Conservation (phyloP, 1,284 basidiomycete genomes). For the Irpex sp. region DNA sequence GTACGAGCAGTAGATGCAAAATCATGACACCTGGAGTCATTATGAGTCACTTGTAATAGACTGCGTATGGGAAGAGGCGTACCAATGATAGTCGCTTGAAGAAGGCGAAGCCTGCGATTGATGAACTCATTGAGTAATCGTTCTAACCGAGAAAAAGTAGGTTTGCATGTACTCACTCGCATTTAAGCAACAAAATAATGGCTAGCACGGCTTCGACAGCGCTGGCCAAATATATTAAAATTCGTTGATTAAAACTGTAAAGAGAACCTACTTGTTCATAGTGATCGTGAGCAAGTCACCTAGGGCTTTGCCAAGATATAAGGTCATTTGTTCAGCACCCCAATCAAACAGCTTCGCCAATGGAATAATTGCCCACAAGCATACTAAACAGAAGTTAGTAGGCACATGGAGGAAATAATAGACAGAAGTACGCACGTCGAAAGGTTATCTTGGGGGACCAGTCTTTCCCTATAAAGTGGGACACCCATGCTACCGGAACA, state of each 20-base stretch:
- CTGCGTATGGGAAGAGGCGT: constrained; percentile 7
- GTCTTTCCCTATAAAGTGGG: constrained; percentile 38
- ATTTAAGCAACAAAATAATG: constrained; percentile 58
- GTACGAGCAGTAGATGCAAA: constrained; percentile 58
- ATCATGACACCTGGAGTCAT: constrained; percentile 48
- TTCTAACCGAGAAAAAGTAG: background rate
- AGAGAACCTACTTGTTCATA: constrained; percentile 50
- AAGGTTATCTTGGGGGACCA: constrained; percentile 21
- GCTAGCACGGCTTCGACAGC: constrained; percentile 61
- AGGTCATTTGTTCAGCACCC: constrained; percentile 58
- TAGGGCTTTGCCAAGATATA: constrained; percentile 53
- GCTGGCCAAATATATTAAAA: constrained; percentile 16
- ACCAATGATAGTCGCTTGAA: constrained; percentile 62
- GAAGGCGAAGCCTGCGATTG: constrained; percentile 39
- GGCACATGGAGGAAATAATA: background rate
- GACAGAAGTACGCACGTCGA: constrained; percentile 15
- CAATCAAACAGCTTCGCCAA: constrained; percentile 56
- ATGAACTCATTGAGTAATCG: background rate
- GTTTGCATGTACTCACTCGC: constrained; percentile 48
- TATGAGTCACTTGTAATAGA: background rate
- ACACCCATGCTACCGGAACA: constrained; percentile 62
- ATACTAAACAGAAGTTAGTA: constrained; percentile 33
- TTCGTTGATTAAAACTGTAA: background rate
- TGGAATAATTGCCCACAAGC: constrained; percentile 54
- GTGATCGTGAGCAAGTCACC: constrained; percentile 58